Percentiles rank a stretch among this genome's conserved stretches.
Conservation (phyloP, 1,284 basidiomycete species). For the Ceratobasidium sp. region DNA sequence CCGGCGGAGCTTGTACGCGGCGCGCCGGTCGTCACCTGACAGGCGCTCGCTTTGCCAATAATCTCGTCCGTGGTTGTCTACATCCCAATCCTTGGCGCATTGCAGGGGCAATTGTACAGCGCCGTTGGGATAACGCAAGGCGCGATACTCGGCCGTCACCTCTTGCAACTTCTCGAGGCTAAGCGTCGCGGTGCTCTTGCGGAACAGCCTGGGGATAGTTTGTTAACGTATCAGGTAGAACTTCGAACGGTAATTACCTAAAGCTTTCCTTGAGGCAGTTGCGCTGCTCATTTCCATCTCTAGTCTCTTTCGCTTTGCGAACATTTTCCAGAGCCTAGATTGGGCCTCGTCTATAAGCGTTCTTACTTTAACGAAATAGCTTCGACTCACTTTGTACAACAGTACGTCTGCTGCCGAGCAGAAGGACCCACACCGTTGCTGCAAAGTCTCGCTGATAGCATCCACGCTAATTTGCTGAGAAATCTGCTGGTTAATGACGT, state of each 20-base stretch:
- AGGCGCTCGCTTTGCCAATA: constrained; percentile 71
- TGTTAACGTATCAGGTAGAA: constrained; percentile 6
- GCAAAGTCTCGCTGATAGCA: constrained; percentile 91
- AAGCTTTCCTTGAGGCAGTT: constrained; percentile 75
- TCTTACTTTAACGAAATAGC: background rate
- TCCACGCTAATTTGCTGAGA: constrained; percentile 96
- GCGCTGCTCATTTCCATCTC: constrained; percentile 75
- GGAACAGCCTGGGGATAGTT: constrained; percentile 69
- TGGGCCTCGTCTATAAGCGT: constrained; percentile 3
- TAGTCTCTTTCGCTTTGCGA: constrained; percentile 85
- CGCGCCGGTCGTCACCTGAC: constrained; percentile 66
- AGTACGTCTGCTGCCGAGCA: constrained; percentile 98
- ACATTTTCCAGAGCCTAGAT: constrained; percentile 89
- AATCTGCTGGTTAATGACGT: constrained; percentile 97
- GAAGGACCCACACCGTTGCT: constrained; percentile 94
- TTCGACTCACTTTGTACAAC: constrained; percentile 80
- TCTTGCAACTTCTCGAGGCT: constrained; percentile 86
- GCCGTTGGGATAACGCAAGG: constrained; percentile 82
- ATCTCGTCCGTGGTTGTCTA: constrained; percentile 76
- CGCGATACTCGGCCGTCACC: constrained; percentile 84
- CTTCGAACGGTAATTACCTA: constrained; percentile 36
- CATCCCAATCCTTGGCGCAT: constrained; percentile 83
- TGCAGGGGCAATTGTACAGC: constrained; percentile 85
- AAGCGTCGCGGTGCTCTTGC: constrained; percentile 83
- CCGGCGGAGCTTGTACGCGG: constrained; percentile 66